Percentiles rank a stretch among this genome's conserved stretches.
Conservation (phyloP, 164 flowering plant species). For the Sedum album region DNA sequence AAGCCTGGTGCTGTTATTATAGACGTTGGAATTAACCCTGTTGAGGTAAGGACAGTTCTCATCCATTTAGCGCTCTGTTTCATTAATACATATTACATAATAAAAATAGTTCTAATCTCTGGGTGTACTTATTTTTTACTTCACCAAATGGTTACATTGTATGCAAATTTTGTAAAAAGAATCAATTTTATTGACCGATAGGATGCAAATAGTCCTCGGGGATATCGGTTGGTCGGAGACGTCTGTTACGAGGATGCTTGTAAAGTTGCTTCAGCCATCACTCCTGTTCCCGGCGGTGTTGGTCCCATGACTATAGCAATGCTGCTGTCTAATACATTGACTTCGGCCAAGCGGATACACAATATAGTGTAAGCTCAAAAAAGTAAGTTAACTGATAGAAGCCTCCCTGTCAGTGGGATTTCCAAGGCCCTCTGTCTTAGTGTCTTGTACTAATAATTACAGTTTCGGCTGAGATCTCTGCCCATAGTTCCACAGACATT, state of each 20-base stretch:
- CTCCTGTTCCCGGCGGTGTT: slow-evolving; percentile 97
- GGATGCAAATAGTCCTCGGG: slow-evolving; percentile 69
- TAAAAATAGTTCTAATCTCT: too few species aligned
- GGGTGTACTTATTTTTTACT: too few species aligned
- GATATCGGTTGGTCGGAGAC: slow-evolving; percentile 88
- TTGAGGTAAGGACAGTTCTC: slow-evolving; percentile 48
- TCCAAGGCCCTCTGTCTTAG: neutral
- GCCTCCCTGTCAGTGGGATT: neutral
- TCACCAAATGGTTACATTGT: slow-evolving; percentile 49
- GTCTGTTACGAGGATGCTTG: slow-evolving; percentile 82
- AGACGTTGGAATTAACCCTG: slow-evolving; percentile 69
- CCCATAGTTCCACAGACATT: neutral
- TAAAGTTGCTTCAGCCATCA: slow-evolving; percentile 82
- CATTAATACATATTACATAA: too few species aligned
- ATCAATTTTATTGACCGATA: slow-evolving; percentile 15
- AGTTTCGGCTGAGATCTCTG: neutral
- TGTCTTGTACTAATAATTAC: neutral
- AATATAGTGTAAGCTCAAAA: slow-evolving; percentile 32
- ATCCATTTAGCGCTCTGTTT: neutral
- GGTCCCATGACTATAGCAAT: slow-evolving; percentile 99
- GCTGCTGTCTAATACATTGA: slow-evolving; percentile 87
- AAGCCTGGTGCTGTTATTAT: slow-evolving; percentile 48
- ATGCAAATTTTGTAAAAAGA: neutral
- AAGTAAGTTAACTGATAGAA: slow-evolving; percentile 7
- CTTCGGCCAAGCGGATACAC: slow-evolving; percentile 57